Conservation (phyloP, 306 rosid species). For the Pyrus betulifolia region DNA sequence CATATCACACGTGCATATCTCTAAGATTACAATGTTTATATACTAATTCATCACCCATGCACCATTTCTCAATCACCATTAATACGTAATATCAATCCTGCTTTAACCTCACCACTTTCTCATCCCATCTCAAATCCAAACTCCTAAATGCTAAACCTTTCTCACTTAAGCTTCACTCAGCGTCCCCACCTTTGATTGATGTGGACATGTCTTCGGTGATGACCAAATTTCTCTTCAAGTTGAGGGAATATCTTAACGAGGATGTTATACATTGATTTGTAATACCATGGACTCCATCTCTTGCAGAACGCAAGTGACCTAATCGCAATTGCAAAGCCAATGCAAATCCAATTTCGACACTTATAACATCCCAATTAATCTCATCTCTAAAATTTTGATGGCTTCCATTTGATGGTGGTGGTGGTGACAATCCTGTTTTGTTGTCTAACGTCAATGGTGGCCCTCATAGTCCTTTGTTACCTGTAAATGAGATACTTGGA, state of each 20-base stretch:
- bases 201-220: background rate
- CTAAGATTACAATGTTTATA: too few species aligned
- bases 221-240: too few species aligned
- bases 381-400: background rate
- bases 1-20: too few species aligned
- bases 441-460: background rate
- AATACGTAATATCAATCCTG: too few species aligned
- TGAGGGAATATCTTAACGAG: too few species aligned
- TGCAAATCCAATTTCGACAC: background rate
- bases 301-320: background rate
- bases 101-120: too few species aligned
- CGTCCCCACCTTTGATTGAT: background rate
- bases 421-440: too few species aligned
- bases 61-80: too few species aligned
- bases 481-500: conserved; percentile 10
- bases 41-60: too few species aligned
- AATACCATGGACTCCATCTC: background rate
- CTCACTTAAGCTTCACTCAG: background rate
- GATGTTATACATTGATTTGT: background rate
- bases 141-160: too few species aligned
- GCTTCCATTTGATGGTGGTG: background rate
- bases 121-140: too few species aligned
- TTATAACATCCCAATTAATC: conserved; percentile 2
- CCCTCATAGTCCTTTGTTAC: conserved; percentile 29
- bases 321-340: conserved; percentile 10